Evolutionary conservation across 2,329 filamentous ascomycete species (phyloP), one percentile per base, ranked within the genome.

Genomic region (Rutstroemia sp.): DNA sequence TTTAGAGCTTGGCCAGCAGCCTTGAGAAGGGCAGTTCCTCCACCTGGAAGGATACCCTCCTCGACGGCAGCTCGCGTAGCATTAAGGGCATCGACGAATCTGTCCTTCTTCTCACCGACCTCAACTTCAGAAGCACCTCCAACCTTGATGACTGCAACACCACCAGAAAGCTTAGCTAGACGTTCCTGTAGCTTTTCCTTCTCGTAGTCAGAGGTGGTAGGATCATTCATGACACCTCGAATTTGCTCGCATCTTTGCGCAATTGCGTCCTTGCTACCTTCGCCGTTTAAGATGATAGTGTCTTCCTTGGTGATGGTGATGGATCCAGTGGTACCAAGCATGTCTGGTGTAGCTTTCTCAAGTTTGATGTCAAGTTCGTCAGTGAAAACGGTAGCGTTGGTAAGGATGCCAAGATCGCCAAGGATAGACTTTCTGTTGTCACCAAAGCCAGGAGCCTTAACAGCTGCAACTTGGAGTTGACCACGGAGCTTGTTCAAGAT

Each of bases 181-280:
- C 94, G 94, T 82, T 99, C 94, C 80, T 97, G 94, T 64, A 99
- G 90, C 86, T 99, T 99, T 88, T 99, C 94, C 85, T 96, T 97
- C 85, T 99, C 94, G 78, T 99, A 99, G 71, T 99, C 94, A 49
- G 92, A 96, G 63, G 94, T 99, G 67, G 83, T 86, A 64, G 92
- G 88, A 78, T 99, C 94, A 61, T 80, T 82, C 80, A 96, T 96
- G 76, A 97, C 91, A 66, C 92, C 92, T 67, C 94, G 92, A 76
- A 99, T 99, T 81, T 99, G 94, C 79, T 99, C 94, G 77, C 94
- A 97, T 73, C 94, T 89, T 81, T 96, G 91, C 63, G 88, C 77
- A 69, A 99, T 95, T 65, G 82, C 74, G 71, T 99, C 94, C 83
- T 97, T 96, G 86, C 79, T 87, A 63, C 94, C 94, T 70, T 96